These are phyloP conservation scores for Plasmodiophora brassicae DNA, from an alignment of 208 protist genomes.

Conservation along the genomic window DNA sequence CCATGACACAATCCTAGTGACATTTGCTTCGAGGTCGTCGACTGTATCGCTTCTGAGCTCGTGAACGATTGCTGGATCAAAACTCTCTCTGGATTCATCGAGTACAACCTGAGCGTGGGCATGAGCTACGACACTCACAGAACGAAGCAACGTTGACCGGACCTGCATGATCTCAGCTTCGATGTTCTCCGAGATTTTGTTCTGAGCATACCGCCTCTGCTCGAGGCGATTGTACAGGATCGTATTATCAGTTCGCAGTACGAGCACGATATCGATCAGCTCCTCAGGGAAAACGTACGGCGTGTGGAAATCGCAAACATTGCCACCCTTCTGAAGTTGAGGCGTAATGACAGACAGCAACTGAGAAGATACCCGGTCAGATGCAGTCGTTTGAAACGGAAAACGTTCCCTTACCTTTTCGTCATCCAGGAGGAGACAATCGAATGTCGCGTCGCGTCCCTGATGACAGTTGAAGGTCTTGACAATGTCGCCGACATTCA, in stretches of 20 bases:
- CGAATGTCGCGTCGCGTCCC: conserved; percentile 34
- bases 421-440: conserved; percentile 45
- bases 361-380: background rate
- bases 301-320: conserved; percentile 44
- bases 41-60: no score
- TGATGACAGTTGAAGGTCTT: background rate
- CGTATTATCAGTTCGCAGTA: conserved; percentile 35
- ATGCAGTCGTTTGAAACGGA: background rate
- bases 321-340: conserved; percentile 32
- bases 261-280: conserved; percentile 42
- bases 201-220: conserved; percentile 20
- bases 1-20: no score
- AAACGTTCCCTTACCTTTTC: conserved; percentile 14
- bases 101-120: no score
- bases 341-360: background rate
- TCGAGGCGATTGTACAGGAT: conserved; percentile 44
- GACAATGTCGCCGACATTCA: conserved; percentile 32
- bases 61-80: no score
- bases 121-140: no score
- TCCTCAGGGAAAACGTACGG: conserved; percentile 42
- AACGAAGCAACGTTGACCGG: no score
- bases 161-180: conserved; percentile 52
- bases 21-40: no score
- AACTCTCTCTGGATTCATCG: no score
- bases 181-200: conserved; percentile 48